Conservation (phyloP, 495 filamentous ascomycete species). For the Trichoderma parareesei region DNA sequence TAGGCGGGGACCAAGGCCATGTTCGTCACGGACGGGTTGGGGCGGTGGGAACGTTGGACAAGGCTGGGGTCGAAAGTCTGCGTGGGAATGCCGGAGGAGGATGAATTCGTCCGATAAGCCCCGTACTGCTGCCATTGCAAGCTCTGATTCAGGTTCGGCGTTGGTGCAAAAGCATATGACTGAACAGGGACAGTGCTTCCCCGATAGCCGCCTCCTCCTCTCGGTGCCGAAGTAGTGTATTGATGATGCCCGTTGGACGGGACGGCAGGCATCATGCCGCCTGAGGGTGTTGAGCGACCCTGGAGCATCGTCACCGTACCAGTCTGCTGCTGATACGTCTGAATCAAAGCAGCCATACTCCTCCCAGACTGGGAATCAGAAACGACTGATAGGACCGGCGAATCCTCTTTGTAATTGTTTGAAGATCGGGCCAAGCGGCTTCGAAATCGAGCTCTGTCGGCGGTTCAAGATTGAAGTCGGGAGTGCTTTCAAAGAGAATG, state of each 20-base stretch:
- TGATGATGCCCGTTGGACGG: conserved; percentile 11
- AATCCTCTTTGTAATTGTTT: not conserved
- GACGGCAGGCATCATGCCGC: conserved; percentile 51
- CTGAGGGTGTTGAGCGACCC: conserved; percentile 62
- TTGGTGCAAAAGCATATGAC: conserved; percentile 78
- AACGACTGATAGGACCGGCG: not conserved
- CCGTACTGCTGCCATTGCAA: conserved; percentile 59
- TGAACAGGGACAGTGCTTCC: conserved; percentile 62
- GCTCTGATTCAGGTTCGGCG: conserved; percentile 55
- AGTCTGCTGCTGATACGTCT: conserved; percentile 78
- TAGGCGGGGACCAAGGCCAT: conserved; percentile 11
- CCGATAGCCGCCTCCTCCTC: conserved; percentile 37
- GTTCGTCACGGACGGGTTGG: conserved; percentile 49
- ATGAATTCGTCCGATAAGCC: conserved; percentile 58
- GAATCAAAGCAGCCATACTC: conserved; percentile 84
- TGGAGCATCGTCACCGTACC: conserved; percentile 76
- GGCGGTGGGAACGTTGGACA: conserved; percentile 47
- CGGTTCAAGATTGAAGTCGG: not conserved
- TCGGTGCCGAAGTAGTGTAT: conserved; percentile 34
- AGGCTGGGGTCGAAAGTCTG: conserved; percentile 37
- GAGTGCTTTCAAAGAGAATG: not conserved
- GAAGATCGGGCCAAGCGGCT: not conserved
- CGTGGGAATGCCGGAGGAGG: conserved; percentile 48
- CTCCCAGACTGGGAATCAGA: not conserved
- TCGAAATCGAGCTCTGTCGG: not conserved